These are phyloP conservation scores for Breviolum minutum DNA, from an alignment of 73 alveolate genomes.

Conservation along the genomic window DNA sequence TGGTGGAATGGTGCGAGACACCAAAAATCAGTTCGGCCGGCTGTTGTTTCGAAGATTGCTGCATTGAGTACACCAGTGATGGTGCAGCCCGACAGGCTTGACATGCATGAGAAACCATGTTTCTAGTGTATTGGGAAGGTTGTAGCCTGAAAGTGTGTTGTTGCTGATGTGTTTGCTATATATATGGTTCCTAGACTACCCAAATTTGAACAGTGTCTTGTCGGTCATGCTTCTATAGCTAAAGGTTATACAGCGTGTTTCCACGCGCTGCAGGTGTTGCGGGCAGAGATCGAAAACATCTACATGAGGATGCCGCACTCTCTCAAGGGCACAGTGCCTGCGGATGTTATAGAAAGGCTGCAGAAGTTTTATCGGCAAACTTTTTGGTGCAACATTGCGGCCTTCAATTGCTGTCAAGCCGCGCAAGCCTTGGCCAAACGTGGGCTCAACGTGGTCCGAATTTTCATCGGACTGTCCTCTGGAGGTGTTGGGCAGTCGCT, in stretches of 20 bases:
- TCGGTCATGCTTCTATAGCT: too few species aligned
- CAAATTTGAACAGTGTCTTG: too few species aligned
- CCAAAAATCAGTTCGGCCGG: background rate
- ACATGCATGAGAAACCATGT: background rate
- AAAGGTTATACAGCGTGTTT: background rate
- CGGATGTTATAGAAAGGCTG: background rate
- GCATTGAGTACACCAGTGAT: background rate
- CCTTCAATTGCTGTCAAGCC: conserved; percentile 32
- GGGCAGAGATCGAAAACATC: background rate
- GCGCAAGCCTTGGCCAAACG: conserved; percentile 45
- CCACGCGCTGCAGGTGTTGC: background rate
- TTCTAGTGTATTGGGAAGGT: background rate
- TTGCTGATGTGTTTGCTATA: background rate
- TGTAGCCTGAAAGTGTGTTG: background rate
- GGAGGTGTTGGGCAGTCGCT: conserved; percentile 50
- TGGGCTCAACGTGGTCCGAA: background rate
- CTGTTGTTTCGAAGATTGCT: conserved; percentile 39
- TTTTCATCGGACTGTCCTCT: conserved; percentile 31
- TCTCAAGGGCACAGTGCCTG: conserved; percentile 1
- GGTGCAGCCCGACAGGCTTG: conserved; percentile 1
- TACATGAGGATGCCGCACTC: conserved; percentile 5
- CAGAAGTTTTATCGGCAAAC: conserved; percentile 46
- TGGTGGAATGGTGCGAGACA: conserved; percentile 53
- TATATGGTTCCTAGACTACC: too few species aligned
- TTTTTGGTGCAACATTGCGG: conserved; percentile 10